phyloP scores from a whole-genome alignment of 306 rosid species.

The Adenanthera pavonina region DNA sequence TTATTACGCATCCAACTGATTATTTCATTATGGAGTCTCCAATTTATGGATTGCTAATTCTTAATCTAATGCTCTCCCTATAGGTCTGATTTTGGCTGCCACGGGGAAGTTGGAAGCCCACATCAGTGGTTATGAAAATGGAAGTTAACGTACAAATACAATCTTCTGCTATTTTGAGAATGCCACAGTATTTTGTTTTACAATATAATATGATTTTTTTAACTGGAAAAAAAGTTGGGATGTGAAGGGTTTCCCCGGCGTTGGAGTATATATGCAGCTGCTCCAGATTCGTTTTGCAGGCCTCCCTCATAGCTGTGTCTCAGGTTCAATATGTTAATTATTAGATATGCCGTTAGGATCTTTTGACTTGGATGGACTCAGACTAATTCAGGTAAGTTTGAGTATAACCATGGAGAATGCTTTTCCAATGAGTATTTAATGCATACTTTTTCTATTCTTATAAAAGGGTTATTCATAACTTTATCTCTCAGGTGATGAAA shows the following conservation, averaged over 20 bases:
- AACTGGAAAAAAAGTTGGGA: slow-evolving; percentile 18
- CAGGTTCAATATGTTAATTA: slow-evolving; percentile 11
- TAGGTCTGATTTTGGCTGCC: slow-evolving; percentile 93
- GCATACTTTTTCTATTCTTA: no score
- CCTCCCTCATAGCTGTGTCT: not conserved
- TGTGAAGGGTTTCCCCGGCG: slow-evolving; percentile 27
- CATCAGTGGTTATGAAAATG: slow-evolving; percentile 59
- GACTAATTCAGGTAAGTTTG: no score
- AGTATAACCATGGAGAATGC: no score
- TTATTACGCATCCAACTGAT: slow-evolving; percentile 5
- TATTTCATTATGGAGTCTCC: slow-evolving; percentile 1
- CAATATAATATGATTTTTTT: slow-evolving; percentile 36
- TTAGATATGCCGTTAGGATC: not conserved
- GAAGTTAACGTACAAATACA: slow-evolving; percentile 45
- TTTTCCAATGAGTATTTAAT: not conserved
- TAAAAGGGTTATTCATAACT: no score
- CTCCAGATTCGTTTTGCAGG: slow-evolving; percentile 34
- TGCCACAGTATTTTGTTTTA: slow-evolving; percentile 26
- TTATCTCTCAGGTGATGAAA: no score
- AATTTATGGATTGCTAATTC: slow-evolving; percentile 5
- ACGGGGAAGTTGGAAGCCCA: slow-evolving; percentile 74
- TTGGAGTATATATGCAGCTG: slow-evolving; percentile 20
- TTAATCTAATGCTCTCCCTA: slow-evolving; percentile 37
- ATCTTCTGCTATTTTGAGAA: slow-evolving; percentile 3
- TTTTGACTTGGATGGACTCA: not conserved